Conservation (phyloP, 2,329 filamentous ascomycete species). For the Xylaria arbuscula region DNA sequence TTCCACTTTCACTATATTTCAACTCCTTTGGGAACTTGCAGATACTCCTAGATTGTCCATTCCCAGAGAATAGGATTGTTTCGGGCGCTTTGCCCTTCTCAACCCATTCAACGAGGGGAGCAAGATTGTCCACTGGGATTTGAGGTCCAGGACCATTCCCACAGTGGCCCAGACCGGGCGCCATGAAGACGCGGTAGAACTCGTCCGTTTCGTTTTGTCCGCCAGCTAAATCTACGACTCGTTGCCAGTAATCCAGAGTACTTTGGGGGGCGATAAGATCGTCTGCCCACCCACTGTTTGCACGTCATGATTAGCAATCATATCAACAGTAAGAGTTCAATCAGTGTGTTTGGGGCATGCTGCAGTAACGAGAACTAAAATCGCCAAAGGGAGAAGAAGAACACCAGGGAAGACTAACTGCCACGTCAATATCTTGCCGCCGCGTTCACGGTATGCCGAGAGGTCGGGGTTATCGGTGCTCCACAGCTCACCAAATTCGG, state of each 20-base stretch:
- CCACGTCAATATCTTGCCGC: constrained; percentile 57
- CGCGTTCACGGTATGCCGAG: constrained; percentile 47
- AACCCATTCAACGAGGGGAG: constrained; percentile 42
- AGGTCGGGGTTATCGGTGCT: constrained; percentile 47
- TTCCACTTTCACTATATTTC: constrained; percentile 37
- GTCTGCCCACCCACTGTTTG: constrained; percentile 51
- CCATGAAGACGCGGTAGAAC: constrained; percentile 62
- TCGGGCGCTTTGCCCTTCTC: constrained; percentile 43
- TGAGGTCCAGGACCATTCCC: constrained; percentile 54
- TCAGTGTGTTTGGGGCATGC: too few relatives aligned
- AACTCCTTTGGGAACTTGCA: constrained; percentile 40
- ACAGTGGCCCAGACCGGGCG: constrained; percentile 65
- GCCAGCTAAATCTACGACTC: constrained; percentile 41
- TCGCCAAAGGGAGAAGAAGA: too few relatives aligned
- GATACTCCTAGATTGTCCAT: constrained; percentile 36
- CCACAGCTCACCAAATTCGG: constrained; percentile 43
- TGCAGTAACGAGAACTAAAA: too few relatives aligned
- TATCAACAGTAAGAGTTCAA: too few relatives aligned
- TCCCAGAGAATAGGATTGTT: constrained; percentile 35
- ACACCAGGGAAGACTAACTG: constrained; percentile 41
- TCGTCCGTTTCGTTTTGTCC: constrained; percentile 52
- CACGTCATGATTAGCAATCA: too few relatives aligned
- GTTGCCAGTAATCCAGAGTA: constrained; percentile 51
- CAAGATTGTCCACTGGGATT: constrained; percentile 34
- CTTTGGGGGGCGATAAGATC: constrained; percentile 50